These are phyloP conservation scores for Suillus occidentalis DNA, from an alignment of 768 basidiomycete species.

Conservation along the genomic window DNA sequence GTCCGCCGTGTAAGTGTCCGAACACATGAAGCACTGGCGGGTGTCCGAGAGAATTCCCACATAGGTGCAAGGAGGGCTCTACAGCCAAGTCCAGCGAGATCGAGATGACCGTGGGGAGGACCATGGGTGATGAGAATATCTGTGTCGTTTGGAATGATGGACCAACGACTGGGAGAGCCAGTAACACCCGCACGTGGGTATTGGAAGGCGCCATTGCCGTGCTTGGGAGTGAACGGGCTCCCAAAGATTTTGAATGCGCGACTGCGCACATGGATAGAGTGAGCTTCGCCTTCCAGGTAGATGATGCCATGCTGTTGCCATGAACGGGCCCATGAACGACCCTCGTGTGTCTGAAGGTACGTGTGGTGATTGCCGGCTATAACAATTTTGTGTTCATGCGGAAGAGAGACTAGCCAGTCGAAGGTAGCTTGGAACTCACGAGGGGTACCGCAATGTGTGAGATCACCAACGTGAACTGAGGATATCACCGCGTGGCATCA, in stretches of 20 bases:
- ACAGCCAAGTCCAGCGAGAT: slow-evolving; percentile 31
- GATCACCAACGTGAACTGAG: slow-evolving; percentile 43
- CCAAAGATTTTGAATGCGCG: slow-evolving; percentile 37
- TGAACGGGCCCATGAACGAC: slow-evolving; percentile 21
- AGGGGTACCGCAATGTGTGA: slow-evolving; percentile 37
- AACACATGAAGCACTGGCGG: slow-evolving; percentile 40
- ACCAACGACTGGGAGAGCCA: slow-evolving; percentile 19
- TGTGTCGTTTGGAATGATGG: slow-evolving; percentile 27
- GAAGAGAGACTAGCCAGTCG: slow-evolving; percentile 30
- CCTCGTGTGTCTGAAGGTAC: slow-evolving; percentile 21
- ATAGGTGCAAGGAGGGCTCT: slow-evolving; percentile 31
- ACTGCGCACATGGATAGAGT: slow-evolving; percentile 28
- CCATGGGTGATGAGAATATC: slow-evolving; percentile 48
- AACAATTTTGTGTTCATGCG: slow-evolving; percentile 41
- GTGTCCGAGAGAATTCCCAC: slow-evolving; percentile 24
- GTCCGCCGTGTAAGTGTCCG: slow-evolving; percentile 42
- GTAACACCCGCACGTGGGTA: slow-evolving; percentile 27
- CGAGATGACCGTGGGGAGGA: slow-evolving; percentile 38
- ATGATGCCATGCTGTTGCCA: slow-evolving; percentile 22
- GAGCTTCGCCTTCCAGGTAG: slow-evolving; percentile 39
- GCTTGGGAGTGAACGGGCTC: slow-evolving; percentile 38
- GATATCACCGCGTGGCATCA: slow-evolving; percentile 39
- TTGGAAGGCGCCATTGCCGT: slow-evolving; percentile 38
- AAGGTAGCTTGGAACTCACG: slow-evolving; percentile 33
- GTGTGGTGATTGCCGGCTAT: slow-evolving; percentile 48